Base-by-base conservation (phyloP, 805 yeast species). In the Yamadazyma phyllophila region DNA sequence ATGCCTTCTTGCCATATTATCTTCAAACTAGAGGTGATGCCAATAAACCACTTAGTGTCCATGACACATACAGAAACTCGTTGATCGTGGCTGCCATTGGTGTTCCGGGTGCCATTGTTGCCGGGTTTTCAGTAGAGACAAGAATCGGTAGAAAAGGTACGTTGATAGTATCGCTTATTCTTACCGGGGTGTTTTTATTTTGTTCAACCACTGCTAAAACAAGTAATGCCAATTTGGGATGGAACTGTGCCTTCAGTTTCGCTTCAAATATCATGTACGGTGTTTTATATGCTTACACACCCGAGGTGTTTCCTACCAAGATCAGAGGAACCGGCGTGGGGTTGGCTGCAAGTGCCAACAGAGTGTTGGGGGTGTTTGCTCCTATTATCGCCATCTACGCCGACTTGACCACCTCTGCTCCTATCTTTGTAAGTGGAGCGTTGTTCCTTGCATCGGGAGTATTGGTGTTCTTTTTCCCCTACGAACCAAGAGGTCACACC, bases 191-290 rank as follows among this genome's bases (percentile, higher is more conserved):
- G 2, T 71, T 82, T 38, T 59, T 83, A 46, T 81, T 81, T 55
- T 82, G 81, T 38, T 81, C 83, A 51, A 82, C 88, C 11, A 77
- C 83, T 2, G 82, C 82, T 10, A 73, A 76, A 58, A 73, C 82
- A 0, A 66, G 78, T 38, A 65, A 74, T 48, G 66, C 70, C n/a
- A 54, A 62, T 45, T 59, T 70, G 52, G 74, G 64, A 5, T 80
- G 72, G 66, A 80, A 79, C 57, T 80, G 83, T 40, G 61, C 57
- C 26, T 69, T 69, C 54, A 62, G 62, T 37, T 66, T 69, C 46
- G 74, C 76, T 30, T 78, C 83, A 14, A 79, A 77, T 59, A 67
- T 80, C 39, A 67, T 69, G 71, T 81, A 78, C 57, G 84, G 82
- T 4, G 76, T 78, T 16, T 62, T 82, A 15, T 82, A 80, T 55